Percentiles rank a stretch among this genome's conserved stretches.
phyloP scores from a whole-genome alignment of 345 rosid species.

The Citrus reticulata region DNA sequence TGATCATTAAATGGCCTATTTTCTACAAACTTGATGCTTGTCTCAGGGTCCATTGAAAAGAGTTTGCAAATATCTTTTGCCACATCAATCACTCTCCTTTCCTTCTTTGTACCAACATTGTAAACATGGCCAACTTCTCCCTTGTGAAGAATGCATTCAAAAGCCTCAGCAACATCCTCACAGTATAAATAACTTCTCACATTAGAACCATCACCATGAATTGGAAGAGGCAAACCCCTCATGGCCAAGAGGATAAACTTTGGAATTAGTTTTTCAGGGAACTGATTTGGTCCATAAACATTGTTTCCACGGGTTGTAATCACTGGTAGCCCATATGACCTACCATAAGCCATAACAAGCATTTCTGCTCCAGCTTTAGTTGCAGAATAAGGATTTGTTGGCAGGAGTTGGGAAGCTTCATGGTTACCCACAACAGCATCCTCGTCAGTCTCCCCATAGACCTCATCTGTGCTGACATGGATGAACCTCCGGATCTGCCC shows the following conservation, averaged over 20 bases:
- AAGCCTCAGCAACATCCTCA: constrained; percentile 74
- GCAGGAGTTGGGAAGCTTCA: constrained; percentile 70
- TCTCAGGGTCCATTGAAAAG: constrained; percentile 48
- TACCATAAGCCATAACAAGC: constrained; percentile 74
- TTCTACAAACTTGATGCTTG: constrained; percentile 54
- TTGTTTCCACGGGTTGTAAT: constrained; percentile 72
- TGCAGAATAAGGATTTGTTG: constrained; percentile 68
- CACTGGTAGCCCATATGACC: constrained; percentile 67
- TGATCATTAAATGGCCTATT: constrained; percentile 83
- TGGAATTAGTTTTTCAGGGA: constrained; percentile 61
- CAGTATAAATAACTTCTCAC: constrained; percentile 66
- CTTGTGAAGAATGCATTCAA: constrained; percentile 58
- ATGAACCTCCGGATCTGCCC: constrained; percentile 64
- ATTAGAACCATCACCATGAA: constrained; percentile 66
- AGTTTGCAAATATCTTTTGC: constrained; percentile 61
- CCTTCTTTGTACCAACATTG: constrained; percentile 69
- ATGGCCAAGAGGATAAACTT: constrained; percentile 66
- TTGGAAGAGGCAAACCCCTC: constrained; percentile 57
- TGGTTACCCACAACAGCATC: constrained; percentile 71
- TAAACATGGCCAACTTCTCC: constrained; percentile 78
- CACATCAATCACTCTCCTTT: constrained; percentile 66
- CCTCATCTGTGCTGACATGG: constrained; percentile 74
- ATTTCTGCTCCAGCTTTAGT: constrained; percentile 74
- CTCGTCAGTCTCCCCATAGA: constrained; percentile 71
- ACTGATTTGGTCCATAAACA: constrained; percentile 66